Base-by-base conservation (phyloP, 805 yeast genomes). In the Kodamaea jinghongensis region DNA sequence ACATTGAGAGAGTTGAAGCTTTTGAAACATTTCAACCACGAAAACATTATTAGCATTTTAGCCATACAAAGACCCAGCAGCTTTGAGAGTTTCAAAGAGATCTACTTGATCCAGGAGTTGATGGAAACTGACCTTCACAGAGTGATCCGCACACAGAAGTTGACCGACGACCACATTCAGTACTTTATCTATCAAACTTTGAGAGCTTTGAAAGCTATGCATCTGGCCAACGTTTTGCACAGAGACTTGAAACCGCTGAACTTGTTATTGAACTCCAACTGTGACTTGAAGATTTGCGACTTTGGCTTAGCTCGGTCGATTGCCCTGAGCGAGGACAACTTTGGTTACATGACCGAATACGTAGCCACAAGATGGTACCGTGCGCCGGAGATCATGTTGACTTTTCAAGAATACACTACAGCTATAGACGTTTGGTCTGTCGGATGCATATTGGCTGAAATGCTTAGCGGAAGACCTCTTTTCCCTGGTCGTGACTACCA, bases 361-460 rank as follows among this genome's bases (percentile, higher is more conserved):
- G 98, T 91, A 31, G 98, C 98, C 7, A 91, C 98, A 3, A 71
- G 98, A 49, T 91, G 98, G 97, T 91, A 91, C 62, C 73, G 98
- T 41, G 98, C 98, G 0, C 98, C 98, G 0, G 98, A 91, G 54
- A 89, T 91, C 58, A 91, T 91, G 98, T 73, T 91, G 36, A 88
- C 96, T 10, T 88, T 90, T 53, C 91, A 89, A 47, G 87, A 85
- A 54, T 91, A 91, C 65, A 86, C 96, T 17, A 86, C 91, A 28
- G 96, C 96, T 26, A 91, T 91, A 55, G 98, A 91, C 63, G 80
- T 91, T 23, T 91, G 98, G 98, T 84, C 95, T 2, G 96, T 89
- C 15, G 98, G 98, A 4, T 91, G 98, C 63, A 91, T 91, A 28
- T 68, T 91, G 41, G 97, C 96, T 0, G 98, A 91, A 58, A 76